Evolutionary conservation across 2,329 filamentous ascomycete species (phyloP), one percentile per base, ranked within the genome.

Genomic region (Huntiella abstrusa): DNA sequence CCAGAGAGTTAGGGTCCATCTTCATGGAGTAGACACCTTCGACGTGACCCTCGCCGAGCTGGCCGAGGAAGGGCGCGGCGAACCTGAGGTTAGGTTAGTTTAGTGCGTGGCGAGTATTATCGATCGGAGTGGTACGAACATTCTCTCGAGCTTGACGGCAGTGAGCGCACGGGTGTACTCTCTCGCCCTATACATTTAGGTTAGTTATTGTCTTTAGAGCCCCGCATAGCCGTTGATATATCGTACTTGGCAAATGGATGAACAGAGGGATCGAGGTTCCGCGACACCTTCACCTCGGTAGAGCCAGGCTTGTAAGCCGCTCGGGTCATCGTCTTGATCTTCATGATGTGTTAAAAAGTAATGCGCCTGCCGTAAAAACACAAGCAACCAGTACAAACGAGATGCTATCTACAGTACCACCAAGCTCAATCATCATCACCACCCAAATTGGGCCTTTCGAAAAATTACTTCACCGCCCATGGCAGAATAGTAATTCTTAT

Each of bases 71-170:
- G 3, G 68, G 67, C 49, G 66, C 64, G 5, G 68, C 73, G 38
- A 52, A 52, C 48, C 48, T 50, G 17, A 16, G 13, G 17, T 19
- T n/a, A 3, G 13, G 38, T 40, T 40, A 40, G 38, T 19, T 40
- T 8, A 17, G 38, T 13, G 38, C 12, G 6, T 16, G 12, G 13
- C 15, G 7, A 19, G 38, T 19, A 15, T 40, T 19, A 4, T n/a
- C 15, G 38, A 19, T 19, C 10, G 15, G 15, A 34, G 16, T 10
- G 16, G 16, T 15, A 43, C 48, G 61, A 93, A 93, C 81, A 95
- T 88, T 55, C 87, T 81, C 64, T 94, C 85, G 51, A 95, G 66
- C 62, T 95, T 95, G 49, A 86, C 85, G 19, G 87, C 87, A 73
- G 85, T 72, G 52, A 73, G 61, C 5, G 70, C 69, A 47, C 69